Evolutionary conservation across 176 grass and related monocot species (phyloP).

Genomic region (Phoenix dactylifera): DNA sequence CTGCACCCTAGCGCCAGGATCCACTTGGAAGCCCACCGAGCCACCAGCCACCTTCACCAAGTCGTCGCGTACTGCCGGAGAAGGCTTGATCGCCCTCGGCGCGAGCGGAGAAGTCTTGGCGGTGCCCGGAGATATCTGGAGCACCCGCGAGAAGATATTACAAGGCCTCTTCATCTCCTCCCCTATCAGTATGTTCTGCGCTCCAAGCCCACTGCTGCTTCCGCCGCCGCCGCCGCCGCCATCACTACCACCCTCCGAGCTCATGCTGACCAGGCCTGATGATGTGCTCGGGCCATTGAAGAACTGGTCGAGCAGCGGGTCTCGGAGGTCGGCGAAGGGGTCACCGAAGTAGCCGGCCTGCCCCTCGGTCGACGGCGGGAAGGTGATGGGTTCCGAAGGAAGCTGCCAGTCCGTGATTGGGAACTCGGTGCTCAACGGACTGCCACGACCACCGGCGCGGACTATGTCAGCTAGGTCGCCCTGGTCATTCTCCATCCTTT

Average conservation of each 20-base stretch:
- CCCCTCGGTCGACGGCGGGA: conserved; percentile 23
- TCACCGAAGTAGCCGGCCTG: conserved; percentile 33
- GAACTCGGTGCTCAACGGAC: conserved; percentile 9
- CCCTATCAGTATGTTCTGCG: conserved; percentile 5
- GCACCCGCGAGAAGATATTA: conserved; percentile 2
- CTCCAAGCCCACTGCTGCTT: conserved; percentile 16
- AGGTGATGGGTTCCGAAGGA: conserved; percentile 20
- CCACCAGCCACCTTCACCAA: conserved; percentile 20
- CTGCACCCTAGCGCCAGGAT: conserved; percentile 31
- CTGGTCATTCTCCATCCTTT: conserved; percentile 50
- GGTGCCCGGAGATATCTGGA: conserved; percentile 18
- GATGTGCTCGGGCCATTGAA: conserved; percentile 4
- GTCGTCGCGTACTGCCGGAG: conserved; percentile 16
- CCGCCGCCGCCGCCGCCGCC: conserved; percentile 15
- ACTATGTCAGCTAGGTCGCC: conserved; percentile 82
- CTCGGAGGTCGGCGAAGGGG: conserved; percentile 41
- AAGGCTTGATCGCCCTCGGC: conserved; percentile 34
- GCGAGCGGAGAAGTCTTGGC: conserved; percentile 30
- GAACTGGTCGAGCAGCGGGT: conserved; percentile 42
- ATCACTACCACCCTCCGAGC: background rate
- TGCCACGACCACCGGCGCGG: conserved; percentile 30
- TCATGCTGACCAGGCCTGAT: no score
- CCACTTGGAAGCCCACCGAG: conserved; percentile 19
- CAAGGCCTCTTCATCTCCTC: conserved; percentile 20
- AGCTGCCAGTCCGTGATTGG: conserved; percentile 37